Evolutionary conservation across 257 asterid species (phyloP).

Genomic region (Cruciata laevipes): DNA sequence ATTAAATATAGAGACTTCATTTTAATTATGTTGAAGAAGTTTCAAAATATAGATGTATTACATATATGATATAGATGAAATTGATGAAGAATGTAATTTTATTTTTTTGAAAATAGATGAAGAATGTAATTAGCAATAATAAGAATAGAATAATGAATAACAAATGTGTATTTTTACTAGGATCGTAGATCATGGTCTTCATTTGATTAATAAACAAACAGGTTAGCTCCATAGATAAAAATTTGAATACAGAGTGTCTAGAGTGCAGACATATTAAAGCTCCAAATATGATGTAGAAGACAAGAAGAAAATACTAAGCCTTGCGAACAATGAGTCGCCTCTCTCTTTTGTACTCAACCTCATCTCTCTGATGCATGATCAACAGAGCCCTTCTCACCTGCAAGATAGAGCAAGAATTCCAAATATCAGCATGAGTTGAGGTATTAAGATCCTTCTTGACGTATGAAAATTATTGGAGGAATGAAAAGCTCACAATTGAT

Average conservation of each 20-base stretch:
- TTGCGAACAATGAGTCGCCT: conserved; percentile 73
- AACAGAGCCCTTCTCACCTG: conserved; percentile 92
- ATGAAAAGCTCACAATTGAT: conserved; percentile 50
- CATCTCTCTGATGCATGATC: conserved; percentile 94
- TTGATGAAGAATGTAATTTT: too few species aligned
- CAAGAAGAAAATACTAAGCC: conserved; percentile 27
- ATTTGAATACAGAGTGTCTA: not conserved
- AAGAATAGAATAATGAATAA: too few species aligned
- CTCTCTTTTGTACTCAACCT: conserved; percentile 88
- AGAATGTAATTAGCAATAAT: too few species aligned
- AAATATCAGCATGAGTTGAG: not conserved
- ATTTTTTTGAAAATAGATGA: too few species aligned
- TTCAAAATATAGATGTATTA: too few species aligned
- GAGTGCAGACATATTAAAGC: not conserved
- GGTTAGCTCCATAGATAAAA: not conserved
- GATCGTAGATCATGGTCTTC: too few species aligned
- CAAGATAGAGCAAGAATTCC: conserved; percentile 13
- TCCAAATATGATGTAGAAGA: not conserved
- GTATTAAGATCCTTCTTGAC: not conserved
- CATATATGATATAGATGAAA: too few species aligned
- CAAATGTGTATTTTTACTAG: too few species aligned
- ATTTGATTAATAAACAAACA: too few species aligned
- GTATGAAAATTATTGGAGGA: not conserved
- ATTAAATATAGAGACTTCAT: too few species aligned
- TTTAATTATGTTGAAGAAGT: too few species aligned